Percentiles rank a stretch among this genome's conserved stretches.
Evolutionary conservation across 352 stramenopile species (phyloP).

Genomic region (Phytophthora citrophthora): DNA sequence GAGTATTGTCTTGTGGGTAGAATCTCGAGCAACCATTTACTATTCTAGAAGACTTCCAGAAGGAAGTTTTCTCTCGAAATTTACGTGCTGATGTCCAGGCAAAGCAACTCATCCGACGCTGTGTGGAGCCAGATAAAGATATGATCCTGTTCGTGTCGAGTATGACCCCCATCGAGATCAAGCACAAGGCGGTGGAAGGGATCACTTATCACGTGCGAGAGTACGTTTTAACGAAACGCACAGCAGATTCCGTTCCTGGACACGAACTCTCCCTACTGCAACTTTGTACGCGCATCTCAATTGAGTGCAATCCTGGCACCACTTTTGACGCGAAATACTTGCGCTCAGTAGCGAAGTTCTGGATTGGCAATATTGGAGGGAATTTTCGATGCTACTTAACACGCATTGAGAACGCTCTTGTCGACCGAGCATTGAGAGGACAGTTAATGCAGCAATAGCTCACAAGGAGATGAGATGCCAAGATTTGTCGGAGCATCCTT

Average conservation of each 20-base stretch:
- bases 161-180: conserved; percentile 16
- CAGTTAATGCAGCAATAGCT: background rate
- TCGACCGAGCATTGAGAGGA: conserved; percentile 13
- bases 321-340: conserved; percentile 25
- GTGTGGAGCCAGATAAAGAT: conserved; percentile 14
- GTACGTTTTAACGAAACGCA: conserved; percentile 42
- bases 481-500: too few relatives aligned
- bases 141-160: conserved; percentile 17
- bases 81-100: conserved; percentile 18
- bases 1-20: background rate
- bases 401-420: conserved; percentile 50
- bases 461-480: too few relatives aligned
- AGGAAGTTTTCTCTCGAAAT: conserved; percentile 18
- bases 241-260: conserved; percentile 11
- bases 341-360: conserved; percentile 42
- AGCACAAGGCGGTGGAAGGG: conserved; percentile 15
- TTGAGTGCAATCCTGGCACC: conserved; percentile 36
- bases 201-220: conserved; percentile 7
- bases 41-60: conserved; percentile 24
- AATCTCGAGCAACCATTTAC: conserved; percentile 23
- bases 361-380: conserved; percentile 33
- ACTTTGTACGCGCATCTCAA: conserved; percentile 47
- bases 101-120: conserved; percentile 23
- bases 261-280: conserved; percentile 47
- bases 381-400: conserved; percentile 40